Evolutionary conservation across 75 land plant genomes (phyloP), one percentile per base, ranked within the genome.

Genomic region (Pinus tabuliformis): DNA sequence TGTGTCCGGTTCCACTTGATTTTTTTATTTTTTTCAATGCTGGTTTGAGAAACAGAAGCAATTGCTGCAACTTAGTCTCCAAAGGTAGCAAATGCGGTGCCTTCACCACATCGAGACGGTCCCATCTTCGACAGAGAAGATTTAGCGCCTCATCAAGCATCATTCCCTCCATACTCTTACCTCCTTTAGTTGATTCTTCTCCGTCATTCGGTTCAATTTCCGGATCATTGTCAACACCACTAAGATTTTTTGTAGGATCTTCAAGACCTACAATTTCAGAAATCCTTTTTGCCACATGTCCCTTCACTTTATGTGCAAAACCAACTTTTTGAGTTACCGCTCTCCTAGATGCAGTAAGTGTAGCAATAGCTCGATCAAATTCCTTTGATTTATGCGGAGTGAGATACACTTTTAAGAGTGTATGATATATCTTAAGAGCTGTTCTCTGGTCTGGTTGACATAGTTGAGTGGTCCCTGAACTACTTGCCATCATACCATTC

Each of bases 21-120:
- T n/a, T n/a, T n/a, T n/a, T n/a, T n/a, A n/a, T n/a, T 73, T 90
- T 93, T 62, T 82, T 89, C 61, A 96, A 63, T 57, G 93, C 83
- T 9, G 94, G 96, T 74, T 91, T 93, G 63, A 96, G 87, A 79
- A 96, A 96, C 28, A 91, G 83, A 75, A 90, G 90, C 83, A 93
- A 74, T 66, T 91, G 81, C 97, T 96, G 88, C 76, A 96, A 78
- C 56, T 90, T 93, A 70, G 95, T 91, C 49, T 93, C 91, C 70
- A 76, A 88, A n/a, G 99, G 99, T 33, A 96, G 77, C 63, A 96
- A 78, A 58, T 75, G 89, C 20, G 93, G 83, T 24, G 96, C 94
- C 64, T 93, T 92, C 18, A 95, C 92, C 70, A 93, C 99, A 84
- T 96, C 87, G 16, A 96, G 78, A 77, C 95, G 82, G 68, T 93